Evolutionary conservation across 2,329 filamentous ascomycete genomes (phyloP).

Genomic region (Hypoxylon sp.): DNA sequence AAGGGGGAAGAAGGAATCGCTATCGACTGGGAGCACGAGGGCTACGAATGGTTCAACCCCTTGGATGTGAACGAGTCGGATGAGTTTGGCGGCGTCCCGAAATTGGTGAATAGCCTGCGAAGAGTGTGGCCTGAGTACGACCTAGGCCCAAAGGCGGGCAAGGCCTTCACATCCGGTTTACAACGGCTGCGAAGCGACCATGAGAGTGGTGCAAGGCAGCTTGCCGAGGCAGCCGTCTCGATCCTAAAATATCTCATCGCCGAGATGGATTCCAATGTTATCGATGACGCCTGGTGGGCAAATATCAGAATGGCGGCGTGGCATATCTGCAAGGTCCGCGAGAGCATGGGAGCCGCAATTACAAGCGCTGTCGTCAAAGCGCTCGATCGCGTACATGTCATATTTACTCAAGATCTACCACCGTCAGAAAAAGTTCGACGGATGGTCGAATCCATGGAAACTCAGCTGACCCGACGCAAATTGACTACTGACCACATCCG

Average conservation of each 20-base stretch:
- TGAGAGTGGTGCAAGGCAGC: slow-evolving; percentile 70
- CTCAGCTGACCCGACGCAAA: slow-evolving; percentile 42
- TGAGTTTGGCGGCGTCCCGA: slow-evolving; percentile 68
- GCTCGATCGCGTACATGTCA: slow-evolving; percentile 58
- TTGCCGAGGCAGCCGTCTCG: slow-evolving; percentile 68
- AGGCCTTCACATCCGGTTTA: slow-evolving; percentile 63
- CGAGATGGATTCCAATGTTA: slow-evolving; percentile 50
- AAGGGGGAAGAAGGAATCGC: slow-evolving; percentile 63
- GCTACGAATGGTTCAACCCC: slow-evolving; percentile 71
- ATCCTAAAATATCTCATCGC: slow-evolving; percentile 64
- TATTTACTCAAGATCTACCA: slow-evolving; percentile 45
- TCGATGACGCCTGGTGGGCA: slow-evolving; percentile 66
- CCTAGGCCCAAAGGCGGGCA: slow-evolving; percentile 62
- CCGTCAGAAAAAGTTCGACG: slow-evolving; percentile 48
- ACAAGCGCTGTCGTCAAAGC: slow-evolving; percentile 64
- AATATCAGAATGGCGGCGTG: slow-evolving; percentile 70
- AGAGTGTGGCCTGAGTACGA: slow-evolving; percentile 72
- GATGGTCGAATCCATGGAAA: slow-evolving; percentile 47
- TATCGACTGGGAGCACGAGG: slow-evolving; percentile 75
- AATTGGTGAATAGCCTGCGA: slow-evolving; percentile 69
- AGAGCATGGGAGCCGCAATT: slow-evolving; percentile 75
- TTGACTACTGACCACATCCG: slow-evolving; percentile 52
- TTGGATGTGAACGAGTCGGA: slow-evolving; percentile 63
- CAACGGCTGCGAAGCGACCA: slow-evolving; percentile 68
- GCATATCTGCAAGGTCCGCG: slow-evolving; percentile 75